phyloP scores from a whole-genome alignment of 306 rosid species.

The Sicyos edulis region DNA sequence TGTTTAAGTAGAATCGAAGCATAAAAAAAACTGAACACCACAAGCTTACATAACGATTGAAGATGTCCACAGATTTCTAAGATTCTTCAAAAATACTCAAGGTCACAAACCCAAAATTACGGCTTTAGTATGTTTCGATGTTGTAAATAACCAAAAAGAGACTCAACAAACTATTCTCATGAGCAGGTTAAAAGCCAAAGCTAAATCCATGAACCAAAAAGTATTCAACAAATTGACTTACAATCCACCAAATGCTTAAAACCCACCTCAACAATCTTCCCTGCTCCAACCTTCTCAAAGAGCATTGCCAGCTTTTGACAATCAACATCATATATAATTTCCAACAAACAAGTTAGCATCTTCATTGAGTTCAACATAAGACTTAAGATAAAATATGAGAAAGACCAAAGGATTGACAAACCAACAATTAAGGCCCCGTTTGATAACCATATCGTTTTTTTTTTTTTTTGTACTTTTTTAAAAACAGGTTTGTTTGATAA shows the following conservation, averaged over 20 bases:
- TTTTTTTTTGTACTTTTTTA: no score
- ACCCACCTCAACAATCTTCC: constrained; percentile 77
- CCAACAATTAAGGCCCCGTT: no score
- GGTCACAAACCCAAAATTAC: constrained; percentile 84
- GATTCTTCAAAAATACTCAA: constrained; percentile 80
- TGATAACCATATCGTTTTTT: no score
- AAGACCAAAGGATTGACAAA: no score
- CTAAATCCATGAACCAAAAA: background rate
- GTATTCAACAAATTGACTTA: background rate
- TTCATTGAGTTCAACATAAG: constrained; percentile 44
- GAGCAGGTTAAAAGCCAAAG: no score
- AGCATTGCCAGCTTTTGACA: constrained; percentile 62
- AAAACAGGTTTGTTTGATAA: no score
- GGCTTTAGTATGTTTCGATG: constrained; percentile 69
- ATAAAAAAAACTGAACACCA: no score
- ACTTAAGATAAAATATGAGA: no score
- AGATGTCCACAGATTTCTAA: no score
- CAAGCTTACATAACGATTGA: no score
- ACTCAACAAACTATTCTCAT: no score
- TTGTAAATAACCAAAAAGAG: constrained; percentile 87
- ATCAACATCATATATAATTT: constrained; percentile 52
- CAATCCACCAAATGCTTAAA: background rate
- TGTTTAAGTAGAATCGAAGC: no score
- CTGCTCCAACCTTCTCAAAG: constrained; percentile 65
- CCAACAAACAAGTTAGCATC: constrained; percentile 79